A percentile compares a stretch with the other conserved stretches of the same genome.
phyloP scores from a whole-genome alignment of 1,284 basidiomycete genomes.

The Ustilago lituana region DNA sequence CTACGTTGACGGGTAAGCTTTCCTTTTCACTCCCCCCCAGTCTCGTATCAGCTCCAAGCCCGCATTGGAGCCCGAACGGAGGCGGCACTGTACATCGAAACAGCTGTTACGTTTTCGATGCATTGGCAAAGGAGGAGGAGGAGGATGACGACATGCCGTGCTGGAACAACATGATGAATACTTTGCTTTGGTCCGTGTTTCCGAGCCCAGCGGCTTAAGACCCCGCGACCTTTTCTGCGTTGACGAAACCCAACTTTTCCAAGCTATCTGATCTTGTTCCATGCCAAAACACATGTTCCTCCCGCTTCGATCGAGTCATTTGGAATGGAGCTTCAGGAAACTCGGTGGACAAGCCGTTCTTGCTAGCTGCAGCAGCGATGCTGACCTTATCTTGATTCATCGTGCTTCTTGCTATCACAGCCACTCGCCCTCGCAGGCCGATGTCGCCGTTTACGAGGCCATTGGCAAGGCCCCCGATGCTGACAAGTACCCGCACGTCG shows the following conservation, averaged over 20 bases:
- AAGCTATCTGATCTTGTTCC: slow-evolving; percentile 61
- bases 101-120: no score
- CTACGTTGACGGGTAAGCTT: slow-evolving; percentile 66
- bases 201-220: slow-evolving; percentile 68
- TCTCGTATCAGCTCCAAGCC: slow-evolving; percentile 9
- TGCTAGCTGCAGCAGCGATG: no score
- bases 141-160: not conserved
- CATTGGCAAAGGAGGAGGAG: not conserved
- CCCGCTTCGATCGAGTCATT: no score
- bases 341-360: no score
- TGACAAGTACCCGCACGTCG: slow-evolving; percentile 78
- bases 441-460: slow-evolving; percentile 89
- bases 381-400: slow-evolving; percentile 11
- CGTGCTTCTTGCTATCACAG: slow-evolving; percentile 69
- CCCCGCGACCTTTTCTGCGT: slow-evolving; percentile 66
- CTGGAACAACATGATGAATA: slow-evolving; percentile 59
- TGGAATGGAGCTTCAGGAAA: slow-evolving; percentile 8
- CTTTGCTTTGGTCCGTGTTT: slow-evolving; percentile 68
- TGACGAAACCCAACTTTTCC: slow-evolving; percentile 65
- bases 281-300: not conserved
- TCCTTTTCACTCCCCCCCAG: not conserved
- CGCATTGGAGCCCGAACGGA: no score
- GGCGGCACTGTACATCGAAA: no score
- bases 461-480: slow-evolving; percentile 74
- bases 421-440: slow-evolving; percentile 93